These are phyloP conservation scores for Neofusicoccum kwambonambiense DNA, from an alignment of 2,329 filamentous ascomycete genomes.

Conservation along the genomic window DNA sequence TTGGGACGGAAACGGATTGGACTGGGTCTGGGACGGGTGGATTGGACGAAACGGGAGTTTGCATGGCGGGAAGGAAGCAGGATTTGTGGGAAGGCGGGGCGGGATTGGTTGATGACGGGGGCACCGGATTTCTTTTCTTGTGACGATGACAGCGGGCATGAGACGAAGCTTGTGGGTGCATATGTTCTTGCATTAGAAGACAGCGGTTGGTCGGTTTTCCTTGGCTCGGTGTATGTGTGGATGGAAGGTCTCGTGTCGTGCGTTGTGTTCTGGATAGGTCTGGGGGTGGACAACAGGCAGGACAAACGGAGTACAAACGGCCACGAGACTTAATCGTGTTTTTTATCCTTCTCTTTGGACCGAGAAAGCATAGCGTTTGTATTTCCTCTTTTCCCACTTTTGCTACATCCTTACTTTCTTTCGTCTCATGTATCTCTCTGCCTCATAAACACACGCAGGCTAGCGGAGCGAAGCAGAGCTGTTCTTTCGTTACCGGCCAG, in stretches of 20 bases:
- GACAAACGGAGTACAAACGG: neutral
- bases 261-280: neutral
- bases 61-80: neutral
- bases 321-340: no score
- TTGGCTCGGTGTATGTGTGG: neutral
- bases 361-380: neutral
- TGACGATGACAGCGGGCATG: neutral
- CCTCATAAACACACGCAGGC: no score
- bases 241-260: neutral
- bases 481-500: neutral
- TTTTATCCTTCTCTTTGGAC: neutral
- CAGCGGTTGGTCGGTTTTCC: neutral
- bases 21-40: neutral
- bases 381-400: neutral
- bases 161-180: neutral
- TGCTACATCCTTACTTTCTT: neutral
- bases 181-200: constrained; percentile 9
- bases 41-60: neutral
- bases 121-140: neutral
- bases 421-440: neutral
- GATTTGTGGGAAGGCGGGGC: neutral
- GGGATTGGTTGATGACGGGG: neutral
- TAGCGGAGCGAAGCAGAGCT: neutral
- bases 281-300: neutral
- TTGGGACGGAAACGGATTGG: neutral